Evolutionary conservation across 1,284 basidiomycete genomes (phyloP).

Genomic region (Porodaedalea pini): DNA sequence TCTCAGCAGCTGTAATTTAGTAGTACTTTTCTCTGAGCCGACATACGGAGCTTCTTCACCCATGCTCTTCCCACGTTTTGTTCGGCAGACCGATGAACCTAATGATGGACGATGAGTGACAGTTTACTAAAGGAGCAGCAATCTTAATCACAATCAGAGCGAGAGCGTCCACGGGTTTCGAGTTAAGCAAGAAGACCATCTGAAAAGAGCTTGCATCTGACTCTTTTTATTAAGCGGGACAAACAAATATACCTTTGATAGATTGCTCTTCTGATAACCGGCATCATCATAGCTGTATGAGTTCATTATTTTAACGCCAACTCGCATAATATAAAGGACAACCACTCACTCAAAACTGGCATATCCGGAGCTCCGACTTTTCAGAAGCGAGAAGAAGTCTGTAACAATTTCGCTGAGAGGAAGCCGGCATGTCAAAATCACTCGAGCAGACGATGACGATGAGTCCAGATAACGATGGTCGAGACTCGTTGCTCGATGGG

Average conservation of each 20-base stretch:
- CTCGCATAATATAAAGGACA: constrained; percentile 6
- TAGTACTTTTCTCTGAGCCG: background rate
- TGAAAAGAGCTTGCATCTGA: constrained; percentile 28
- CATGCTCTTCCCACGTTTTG: constrained; percentile 73
- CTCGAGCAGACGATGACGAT: constrained; percentile 50
- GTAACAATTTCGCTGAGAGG: constrained; percentile 90
- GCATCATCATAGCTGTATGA: constrained; percentile 79
- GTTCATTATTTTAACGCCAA: constrained; percentile 7
- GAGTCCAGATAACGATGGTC: constrained; percentile 78
- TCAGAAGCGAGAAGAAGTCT: constrained; percentile 90
- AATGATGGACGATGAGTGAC: background rate
- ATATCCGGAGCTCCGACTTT: constrained; percentile 87
- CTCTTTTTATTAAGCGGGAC: background rate
- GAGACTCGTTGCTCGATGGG: constrained; percentile 73
- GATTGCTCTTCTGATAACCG: constrained; percentile 75
- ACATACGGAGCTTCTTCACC: constrained; percentile 86
- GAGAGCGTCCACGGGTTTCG: constrained; percentile 86
- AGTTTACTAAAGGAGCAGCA: background rate
- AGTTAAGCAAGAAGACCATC: constrained; percentile 88
- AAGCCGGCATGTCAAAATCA: constrained; percentile 78
- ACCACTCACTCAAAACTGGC: constrained; percentile 82
- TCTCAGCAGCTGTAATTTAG: background rate
- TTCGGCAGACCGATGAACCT: constrained; percentile 68
- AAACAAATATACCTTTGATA: constrained; percentile 63
- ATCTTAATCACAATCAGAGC: constrained; percentile 62